Conservation (phyloP, 1,284 basidiomycete species). For the Papiliotrema laurentii region DNA sequence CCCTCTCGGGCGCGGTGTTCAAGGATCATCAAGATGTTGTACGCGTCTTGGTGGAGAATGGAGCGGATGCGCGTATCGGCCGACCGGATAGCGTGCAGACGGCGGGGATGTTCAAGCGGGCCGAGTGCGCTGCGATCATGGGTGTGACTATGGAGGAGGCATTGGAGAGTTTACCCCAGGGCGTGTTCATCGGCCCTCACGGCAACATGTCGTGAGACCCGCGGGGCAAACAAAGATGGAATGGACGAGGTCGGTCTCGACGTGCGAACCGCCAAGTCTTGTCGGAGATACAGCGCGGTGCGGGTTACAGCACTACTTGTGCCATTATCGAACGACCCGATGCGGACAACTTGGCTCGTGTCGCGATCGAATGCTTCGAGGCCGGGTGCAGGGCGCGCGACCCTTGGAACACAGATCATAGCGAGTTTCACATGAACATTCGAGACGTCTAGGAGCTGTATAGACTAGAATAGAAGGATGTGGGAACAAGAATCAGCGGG, state of each 20-base stretch:
- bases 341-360: too few species aligned
- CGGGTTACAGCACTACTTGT: too few species aligned
- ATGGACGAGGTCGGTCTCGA: background rate
- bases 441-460: too few species aligned
- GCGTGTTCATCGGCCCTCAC: slow-evolving; percentile 5
- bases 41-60: slow-evolving; percentile 56
- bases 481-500: too few species aligned
- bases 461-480: too few species aligned
- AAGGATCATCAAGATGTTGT: slow-evolving; percentile 65
- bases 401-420: too few species aligned
- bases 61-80: slow-evolving; percentile 65
- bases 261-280: too few species aligned
- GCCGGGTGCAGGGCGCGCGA: too few species aligned
- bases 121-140: slow-evolving; percentile 7
- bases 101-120: slow-evolving; percentile 38
- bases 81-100: slow-evolving; percentile 69
- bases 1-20: slow-evolving; percentile 76
- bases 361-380: too few species aligned
- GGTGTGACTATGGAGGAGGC: slow-evolving; percentile 4
- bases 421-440: too few species aligned
- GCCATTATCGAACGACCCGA: too few species aligned
- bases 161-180: slow-evolving; percentile 4
- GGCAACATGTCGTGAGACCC: slow-evolving; percentile 3
- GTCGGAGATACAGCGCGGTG: too few species aligned
- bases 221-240: background rate